Evolutionary conservation across 192 early-diverging fungal genomes (phyloP), one percentile per base, ranked within the genome.

Genomic region (Backusella australiensis): DNA sequence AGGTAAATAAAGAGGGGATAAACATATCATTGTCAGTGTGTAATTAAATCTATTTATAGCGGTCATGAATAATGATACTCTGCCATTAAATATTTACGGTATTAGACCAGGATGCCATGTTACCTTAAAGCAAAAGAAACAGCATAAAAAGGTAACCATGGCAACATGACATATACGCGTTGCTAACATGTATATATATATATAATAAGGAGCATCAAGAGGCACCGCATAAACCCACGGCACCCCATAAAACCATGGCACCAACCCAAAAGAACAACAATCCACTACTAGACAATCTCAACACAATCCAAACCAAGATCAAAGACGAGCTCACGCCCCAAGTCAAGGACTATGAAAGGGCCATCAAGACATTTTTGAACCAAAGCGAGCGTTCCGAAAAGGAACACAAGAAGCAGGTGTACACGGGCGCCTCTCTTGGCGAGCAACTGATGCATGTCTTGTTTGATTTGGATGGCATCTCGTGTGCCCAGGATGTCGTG

Each of bases 361-460:
- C n/a, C 1, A 6, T 41, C 44, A 44, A 71, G 15, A 15, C n/a
- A 32, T 71, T 49, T 71, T 32, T 49, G 15, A 44, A 71, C 32
- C 3, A 15, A 34, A 0, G 14, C 29, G 70, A 71, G 34, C 49
- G 19, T 14, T 15, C 23, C 42, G 39, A 71, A 32, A 71, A 71
- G 39, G 70, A 71, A 3, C 41, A 49, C 12, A 71, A 71, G 19
- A 71, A 49, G 26, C 35, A 71, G 15, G 42, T 71, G 0, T 71
- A 71, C 29, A 49, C 29, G 0, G 70, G 70, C 32, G 70, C 70
- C 21, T 49, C 34, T 49, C 41, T 71, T 11, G 52, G 44, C 14
- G 72, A 73, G 26, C 72, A 73, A 17, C 8, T 73, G 21, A 73
- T 73, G 72, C 72, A 53, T 35, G 52, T 73, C 2, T 26, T 73